Evolutionary conservation across 1,139 yeast genomes (phyloP), one percentile per base, ranked within the genome.

Genomic region (Zhuliangozyma parablackwelliae): DNA sequence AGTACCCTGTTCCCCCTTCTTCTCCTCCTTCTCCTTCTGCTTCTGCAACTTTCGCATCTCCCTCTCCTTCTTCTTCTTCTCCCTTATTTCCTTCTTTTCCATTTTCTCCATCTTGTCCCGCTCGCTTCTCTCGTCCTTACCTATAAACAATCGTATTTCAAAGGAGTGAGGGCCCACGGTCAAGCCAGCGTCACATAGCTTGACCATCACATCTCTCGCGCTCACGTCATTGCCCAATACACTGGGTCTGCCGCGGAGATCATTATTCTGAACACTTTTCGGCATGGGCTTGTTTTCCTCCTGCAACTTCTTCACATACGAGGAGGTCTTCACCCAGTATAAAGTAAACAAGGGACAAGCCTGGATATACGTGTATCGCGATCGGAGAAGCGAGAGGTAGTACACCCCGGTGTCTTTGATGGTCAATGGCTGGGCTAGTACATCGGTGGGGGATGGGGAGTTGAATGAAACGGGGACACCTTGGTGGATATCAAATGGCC

Each of bases 171-270:
- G 96, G 0, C 97, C 97, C 28, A 85, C 69, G 6, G 71, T 68
- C 63, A 89, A 60, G 1, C 69, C 63, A 40, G 90, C 80, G 48
- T 90, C 97, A 50, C 94, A 79, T 41, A 92, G 63, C 54, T 88
- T 88, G 40, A 88, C 85, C 96, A 90, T 89, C 37, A 82, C 82
- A 48, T 92, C 97, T 47, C 95, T 69, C 27, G 83, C 83, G 56
- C 78, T 78, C 8, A 69, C 69, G 10, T 72, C 72, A 28, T 61
- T 51, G 6, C 71, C 66, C 34, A 72, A 58, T 29, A 75, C 66
- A 28, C 82, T 71, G 10, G 58, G 56, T 29, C 73, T 44, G 28
- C 61, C 61, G 21, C 32, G 32, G 32, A 47, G 48, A 33, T 44
- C 56, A 26, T 55, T 68, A 29, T 51, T 59, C 29, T 54, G 53